phyloP scores from a whole-genome alignment of 2,329 filamentous ascomycete genomes.

The Alternaria gaisen region DNA sequence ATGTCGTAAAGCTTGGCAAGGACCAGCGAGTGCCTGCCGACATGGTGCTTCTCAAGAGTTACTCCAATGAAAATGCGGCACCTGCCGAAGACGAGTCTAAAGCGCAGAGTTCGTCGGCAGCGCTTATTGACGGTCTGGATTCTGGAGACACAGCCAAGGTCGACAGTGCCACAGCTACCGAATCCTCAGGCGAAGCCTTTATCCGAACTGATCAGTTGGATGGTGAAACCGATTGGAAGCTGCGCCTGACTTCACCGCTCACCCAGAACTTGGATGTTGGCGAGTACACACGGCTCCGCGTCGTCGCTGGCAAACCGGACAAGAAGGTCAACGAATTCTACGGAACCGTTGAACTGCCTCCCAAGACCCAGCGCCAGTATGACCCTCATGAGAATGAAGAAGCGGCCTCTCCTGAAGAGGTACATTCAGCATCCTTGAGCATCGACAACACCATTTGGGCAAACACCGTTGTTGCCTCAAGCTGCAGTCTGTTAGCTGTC shows the following conservation, averaged over 20 bases:
- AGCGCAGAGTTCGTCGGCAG: slow-evolving; percentile 12
- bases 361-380: slow-evolving; percentile 61
- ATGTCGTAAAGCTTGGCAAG: slow-evolving; percentile 91
- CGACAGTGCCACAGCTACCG: slow-evolving; percentile 29
- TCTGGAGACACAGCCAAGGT: slow-evolving; percentile 23
- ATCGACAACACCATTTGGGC: slow-evolving; percentile 99
- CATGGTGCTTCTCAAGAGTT: slow-evolving; percentile 89
- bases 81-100: slow-evolving; percentile 11
- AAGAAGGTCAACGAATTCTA: slow-evolving; percentile 94
- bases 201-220: slow-evolving; percentile 97
- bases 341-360: slow-evolving; percentile 81
- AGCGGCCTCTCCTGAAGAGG: slow-evolving; percentile 20
- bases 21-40: slow-evolving; percentile 94
- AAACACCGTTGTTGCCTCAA: slow-evolving; percentile 95
- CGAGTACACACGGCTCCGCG: slow-evolving; percentile 71
- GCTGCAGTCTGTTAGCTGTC: slow-evolving; percentile 85
- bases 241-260: slow-evolving; percentile 84
- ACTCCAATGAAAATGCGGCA: slow-evolving; percentile 52
- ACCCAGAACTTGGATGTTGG: slow-evolving; percentile 79
- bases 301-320: slow-evolving; percentile 90
- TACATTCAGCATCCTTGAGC: slow-evolving; percentile 74
- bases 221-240: slow-evolving; percentile 98
- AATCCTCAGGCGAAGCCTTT: slow-evolving; percentile 83
- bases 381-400: slow-evolving; percentile 50
- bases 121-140: slow-evolving; percentile 33